Evolutionary conservation across 345 rosid species (phyloP).

Genomic region (Murraya koenigii): DNA sequence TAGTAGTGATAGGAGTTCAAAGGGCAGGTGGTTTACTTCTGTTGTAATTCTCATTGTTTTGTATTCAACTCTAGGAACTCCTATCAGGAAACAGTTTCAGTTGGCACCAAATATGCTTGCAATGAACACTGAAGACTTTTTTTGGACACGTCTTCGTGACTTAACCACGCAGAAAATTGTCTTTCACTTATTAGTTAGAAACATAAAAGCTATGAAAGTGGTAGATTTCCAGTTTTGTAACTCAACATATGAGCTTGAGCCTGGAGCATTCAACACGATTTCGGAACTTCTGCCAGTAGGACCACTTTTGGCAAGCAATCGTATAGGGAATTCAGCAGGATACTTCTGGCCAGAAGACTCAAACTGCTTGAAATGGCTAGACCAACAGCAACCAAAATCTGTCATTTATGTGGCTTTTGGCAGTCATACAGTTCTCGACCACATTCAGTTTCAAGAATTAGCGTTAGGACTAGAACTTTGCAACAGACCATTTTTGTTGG

Average conservation of each 20-base stretch:
- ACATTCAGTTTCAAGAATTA: not conserved
- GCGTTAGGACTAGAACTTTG: not conserved
- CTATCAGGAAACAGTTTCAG: not conserved
- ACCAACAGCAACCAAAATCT: not conserved
- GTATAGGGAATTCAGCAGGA: not conserved
- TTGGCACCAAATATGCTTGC: not conserved
- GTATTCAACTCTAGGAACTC: not conserved
- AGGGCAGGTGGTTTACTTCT: not conserved
- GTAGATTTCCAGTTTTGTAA: not conserved
- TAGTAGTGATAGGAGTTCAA: too few relatives aligned
- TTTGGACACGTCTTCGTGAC: not conserved
- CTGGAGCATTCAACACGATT: not conserved
- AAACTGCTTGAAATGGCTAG: not conserved
- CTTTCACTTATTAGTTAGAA: not conserved
- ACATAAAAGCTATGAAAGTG: not conserved
- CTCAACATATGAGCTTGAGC: not conserved
- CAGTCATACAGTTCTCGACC: not conserved
- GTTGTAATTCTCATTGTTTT: not conserved
- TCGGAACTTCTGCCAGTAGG: not conserved
- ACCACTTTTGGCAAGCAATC: not conserved
- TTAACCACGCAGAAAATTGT: not conserved
- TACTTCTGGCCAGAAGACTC: not conserved
- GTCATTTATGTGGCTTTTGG: not conserved
- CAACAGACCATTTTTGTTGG: not conserved
- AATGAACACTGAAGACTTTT: not conserved